Conservation (phyloP, 2,329 filamentous ascomycete genomes). For the Fusarium sp. region DNA sequence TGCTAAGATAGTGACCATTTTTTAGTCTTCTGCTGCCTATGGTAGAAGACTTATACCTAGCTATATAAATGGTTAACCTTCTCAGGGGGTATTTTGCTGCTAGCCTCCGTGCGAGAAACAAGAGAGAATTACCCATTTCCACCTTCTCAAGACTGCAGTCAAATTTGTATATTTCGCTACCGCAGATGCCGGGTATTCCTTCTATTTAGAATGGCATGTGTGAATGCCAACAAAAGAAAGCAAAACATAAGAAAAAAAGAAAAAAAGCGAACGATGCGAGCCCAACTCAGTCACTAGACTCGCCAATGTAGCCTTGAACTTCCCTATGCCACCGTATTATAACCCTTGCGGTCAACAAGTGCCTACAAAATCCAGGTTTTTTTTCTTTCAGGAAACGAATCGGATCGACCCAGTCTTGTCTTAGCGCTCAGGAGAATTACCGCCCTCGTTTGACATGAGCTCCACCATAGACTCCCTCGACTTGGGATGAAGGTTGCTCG, state of each 20-base stretch:
- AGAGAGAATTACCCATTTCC: too few species aligned
- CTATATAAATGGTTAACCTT: too few species aligned
- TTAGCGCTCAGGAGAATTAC: neutral
- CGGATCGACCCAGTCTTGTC: too few species aligned
- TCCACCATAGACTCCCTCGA: neutral
- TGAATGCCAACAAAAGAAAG: neutral
- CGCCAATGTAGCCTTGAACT: fast-evolving
- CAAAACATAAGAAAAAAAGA: neutral
- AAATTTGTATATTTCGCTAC: neutral
- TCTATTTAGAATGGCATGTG: neutral
- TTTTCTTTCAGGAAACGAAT: neutral
- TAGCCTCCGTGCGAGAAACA: too few species aligned
- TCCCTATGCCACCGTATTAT: neutral
- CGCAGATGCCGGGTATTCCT: neutral
- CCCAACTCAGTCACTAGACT: neutral
- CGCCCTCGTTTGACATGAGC: neutral
- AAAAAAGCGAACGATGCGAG: neutral
- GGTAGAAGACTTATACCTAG: too few species aligned
- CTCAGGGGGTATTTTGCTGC: too few species aligned
- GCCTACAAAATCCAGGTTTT: neutral
- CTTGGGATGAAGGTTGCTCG: neutral
- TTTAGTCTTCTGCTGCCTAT: too few species aligned
- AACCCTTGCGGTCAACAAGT: neutral
- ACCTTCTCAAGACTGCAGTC: neutral
- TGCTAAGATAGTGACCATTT: too few species aligned